Percentiles rank a stretch among this genome's conserved stretches.
Conservation (phyloP, 805 yeast genomes). For the Isabelozyma gotoi region DNA sequence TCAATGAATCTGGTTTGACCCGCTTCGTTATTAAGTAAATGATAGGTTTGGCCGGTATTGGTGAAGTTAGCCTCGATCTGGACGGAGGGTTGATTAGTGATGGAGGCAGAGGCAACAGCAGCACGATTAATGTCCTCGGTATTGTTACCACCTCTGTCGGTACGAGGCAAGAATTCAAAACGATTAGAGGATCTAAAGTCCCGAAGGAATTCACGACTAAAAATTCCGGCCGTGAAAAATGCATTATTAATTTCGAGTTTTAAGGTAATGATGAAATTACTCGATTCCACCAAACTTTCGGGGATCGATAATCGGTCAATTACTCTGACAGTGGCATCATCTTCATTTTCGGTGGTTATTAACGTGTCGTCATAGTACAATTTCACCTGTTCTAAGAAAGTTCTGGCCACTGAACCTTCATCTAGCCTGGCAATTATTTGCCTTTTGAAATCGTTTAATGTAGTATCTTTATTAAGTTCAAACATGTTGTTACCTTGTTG, state of each 20-base stretch:
- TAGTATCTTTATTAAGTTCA: constrained; percentile 18
- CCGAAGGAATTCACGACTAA: constrained; percentile 23
- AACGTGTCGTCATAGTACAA: constrained; percentile 8
- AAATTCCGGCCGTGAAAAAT: constrained; percentile 21
- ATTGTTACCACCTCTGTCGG: background rate
- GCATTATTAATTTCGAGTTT: constrained; percentile 13
- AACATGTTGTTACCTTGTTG: constrained; percentile 16
- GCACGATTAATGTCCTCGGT: background rate
- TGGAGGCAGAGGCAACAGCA: background rate
- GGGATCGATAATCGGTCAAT: background rate
- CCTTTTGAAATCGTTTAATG: constrained; percentile 18
- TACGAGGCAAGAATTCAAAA: constrained; percentile 20
- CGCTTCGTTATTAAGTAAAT: background rate
- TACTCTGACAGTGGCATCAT: background rate
- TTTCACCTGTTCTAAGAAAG: constrained; percentile 24
- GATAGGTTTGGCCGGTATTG: background rate
- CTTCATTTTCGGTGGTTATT: background rate
- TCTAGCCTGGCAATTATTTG: constrained; percentile 20
- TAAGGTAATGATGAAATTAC: constrained; percentile 10
- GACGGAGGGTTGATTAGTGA: background rate
- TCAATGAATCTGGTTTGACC: constrained; percentile 17
- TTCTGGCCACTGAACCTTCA: constrained; percentile 19
- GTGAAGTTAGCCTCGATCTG: background rate
- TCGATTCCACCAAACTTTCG: background rate
- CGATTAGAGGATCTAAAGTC: constrained; percentile 18